phyloP scores from a whole-genome alignment of 2,329 filamentous ascomycete genomes.

The Ascochyta viciae-villosae region DNA sequence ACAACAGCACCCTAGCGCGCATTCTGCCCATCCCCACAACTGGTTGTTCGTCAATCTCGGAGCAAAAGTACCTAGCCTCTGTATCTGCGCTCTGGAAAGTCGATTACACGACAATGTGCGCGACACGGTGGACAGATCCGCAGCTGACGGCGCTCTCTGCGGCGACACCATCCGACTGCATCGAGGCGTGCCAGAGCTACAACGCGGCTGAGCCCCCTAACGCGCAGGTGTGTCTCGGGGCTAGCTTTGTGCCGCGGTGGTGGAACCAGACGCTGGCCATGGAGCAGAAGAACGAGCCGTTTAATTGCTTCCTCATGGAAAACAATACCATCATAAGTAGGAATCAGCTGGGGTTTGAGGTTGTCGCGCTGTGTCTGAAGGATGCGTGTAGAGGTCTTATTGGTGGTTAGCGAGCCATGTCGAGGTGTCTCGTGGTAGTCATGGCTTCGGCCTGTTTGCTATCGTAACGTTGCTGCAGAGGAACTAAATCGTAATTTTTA shows the following conservation, averaged over 20 bases:
- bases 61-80: no score
- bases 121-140: not conserved
- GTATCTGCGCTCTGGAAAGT: not conserved
- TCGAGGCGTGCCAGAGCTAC: constrained; percentile 2
- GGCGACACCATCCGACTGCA: constrained; percentile 5
- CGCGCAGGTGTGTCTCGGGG: not conserved
- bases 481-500: not conserved
- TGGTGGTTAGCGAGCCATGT: not conserved
- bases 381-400: not conserved
- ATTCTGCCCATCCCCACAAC: not conserved
- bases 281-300: not conserved
- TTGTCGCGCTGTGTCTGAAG: not conserved
- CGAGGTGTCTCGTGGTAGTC: no score
- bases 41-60: not conserved
- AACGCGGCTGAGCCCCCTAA: not conserved
- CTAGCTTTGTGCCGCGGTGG: constrained; percentile 5
- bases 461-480: no score
- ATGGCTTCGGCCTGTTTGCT: not conserved
- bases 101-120: constrained; percentile 7
- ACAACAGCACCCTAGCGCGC: not conserved
- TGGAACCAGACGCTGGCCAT: constrained; percentile 1
- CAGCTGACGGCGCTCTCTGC: not conserved
- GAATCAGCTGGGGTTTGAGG: not conserved
- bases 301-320: not conserved
- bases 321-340: not conserved